Percentiles rank a stretch among this genome's conserved stretches.
These are phyloP conservation scores for Cotoneaster glaucophyllus DNA, from an alignment of 306 rosid species.

Conservation along the genomic window DNA sequence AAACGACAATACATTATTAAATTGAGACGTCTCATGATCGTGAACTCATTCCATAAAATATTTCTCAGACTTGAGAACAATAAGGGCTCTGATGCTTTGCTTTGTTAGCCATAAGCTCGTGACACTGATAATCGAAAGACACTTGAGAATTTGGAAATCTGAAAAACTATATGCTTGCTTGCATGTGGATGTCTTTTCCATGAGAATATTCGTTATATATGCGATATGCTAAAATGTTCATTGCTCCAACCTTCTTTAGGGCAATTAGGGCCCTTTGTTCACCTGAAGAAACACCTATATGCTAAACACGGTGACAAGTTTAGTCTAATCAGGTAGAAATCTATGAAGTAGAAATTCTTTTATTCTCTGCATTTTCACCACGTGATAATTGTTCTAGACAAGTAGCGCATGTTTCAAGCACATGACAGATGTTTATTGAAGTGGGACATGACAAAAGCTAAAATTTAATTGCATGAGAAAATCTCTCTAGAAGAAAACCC, in stretches of 20 bases:
- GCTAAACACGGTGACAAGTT: background rate
- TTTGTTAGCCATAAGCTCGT: too few relatives aligned
- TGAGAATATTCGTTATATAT: background rate
- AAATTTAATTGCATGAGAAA: background rate
- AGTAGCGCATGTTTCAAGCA: too few relatives aligned
- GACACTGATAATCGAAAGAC: too few relatives aligned
- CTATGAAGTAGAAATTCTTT: background rate
- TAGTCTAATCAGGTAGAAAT: background rate
- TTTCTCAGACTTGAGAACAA: too few relatives aligned
- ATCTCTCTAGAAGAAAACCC: too few relatives aligned
- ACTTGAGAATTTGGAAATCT: background rate
- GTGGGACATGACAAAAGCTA: too few relatives aligned
- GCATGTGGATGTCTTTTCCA: background rate
- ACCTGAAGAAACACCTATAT: too few relatives aligned
- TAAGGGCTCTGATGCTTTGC: too few relatives aligned
- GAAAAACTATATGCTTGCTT: background rate
- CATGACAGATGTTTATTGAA: too few relatives aligned
- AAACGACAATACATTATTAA: too few relatives aligned
- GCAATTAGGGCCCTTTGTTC: background rate
- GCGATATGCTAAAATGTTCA: background rate
- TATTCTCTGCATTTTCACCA: background rate
- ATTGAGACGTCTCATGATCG: accelerated
- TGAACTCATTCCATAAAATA: too few relatives aligned
- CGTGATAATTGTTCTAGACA: too few relatives aligned
- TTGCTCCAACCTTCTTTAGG: background rate